A percentile compares a stretch with the other conserved stretches of the same genome.
phyloP scores from a whole-genome alignment of 305 asterid genomes.

The Lippia alba region DNA sequence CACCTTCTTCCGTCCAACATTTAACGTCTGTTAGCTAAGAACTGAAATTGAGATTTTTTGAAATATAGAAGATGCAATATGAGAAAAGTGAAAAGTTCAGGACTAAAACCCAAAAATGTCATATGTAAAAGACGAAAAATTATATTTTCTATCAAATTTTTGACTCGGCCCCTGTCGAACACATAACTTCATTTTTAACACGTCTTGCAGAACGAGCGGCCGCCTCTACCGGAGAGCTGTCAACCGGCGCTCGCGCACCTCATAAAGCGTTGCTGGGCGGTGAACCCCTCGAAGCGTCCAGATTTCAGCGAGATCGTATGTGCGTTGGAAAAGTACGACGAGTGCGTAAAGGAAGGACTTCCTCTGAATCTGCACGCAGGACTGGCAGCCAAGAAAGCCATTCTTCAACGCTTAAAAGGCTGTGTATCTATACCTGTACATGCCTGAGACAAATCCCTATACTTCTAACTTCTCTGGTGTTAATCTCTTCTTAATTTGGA shows the following conservation, averaged over 20 bases:
- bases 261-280: conserved; percentile 86
- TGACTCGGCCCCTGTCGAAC: too few species aligned
- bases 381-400: conserved; percentile 53
- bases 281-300: conserved; percentile 80
- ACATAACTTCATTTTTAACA: background rate
- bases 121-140: too few species aligned
- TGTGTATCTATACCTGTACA: conserved; percentile 79
- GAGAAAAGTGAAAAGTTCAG: too few species aligned
- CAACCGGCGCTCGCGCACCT: conserved; percentile 85
- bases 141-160: too few species aligned
- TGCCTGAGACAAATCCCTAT: conserved; percentile 39
- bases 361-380: conserved; percentile 72
- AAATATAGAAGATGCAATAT: too few species aligned
- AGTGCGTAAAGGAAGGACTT: conserved; percentile 79
- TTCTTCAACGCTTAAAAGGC: conserved; percentile 75
- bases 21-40: too few species aligned
- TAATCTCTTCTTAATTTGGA: background rate
- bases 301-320: conserved; percentile 75
- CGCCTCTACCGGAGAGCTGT: conserved; percentile 86
- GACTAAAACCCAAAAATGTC: too few species aligned
- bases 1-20: too few species aligned
- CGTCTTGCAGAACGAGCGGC: conserved; percentile 78
- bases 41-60: too few species aligned
- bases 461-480: background rate
- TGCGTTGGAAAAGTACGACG: conserved; percentile 75